Conservation (phyloP, 2,329 filamentous ascomycete species). For the Ophiostoma himal-ulmi region DNA sequence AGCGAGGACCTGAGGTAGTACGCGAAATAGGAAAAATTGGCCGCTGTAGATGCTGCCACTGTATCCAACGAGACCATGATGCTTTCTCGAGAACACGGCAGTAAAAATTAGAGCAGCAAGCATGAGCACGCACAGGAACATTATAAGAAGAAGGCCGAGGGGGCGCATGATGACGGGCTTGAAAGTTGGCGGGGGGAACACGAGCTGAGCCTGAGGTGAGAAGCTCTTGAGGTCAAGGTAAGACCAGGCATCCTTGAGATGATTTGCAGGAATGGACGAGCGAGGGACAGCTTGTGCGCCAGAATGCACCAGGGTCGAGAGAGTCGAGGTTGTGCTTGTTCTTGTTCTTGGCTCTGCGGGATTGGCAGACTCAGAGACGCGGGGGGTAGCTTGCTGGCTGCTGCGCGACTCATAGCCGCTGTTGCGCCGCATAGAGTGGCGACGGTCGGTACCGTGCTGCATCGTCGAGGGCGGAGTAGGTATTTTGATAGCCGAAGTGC, state of each 20-base stretch:
- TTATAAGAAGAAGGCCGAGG: conserved; percentile 55
- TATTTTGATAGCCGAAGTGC: conserved; percentile 20
- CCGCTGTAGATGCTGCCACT: conserved; percentile 59
- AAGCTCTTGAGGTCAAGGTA: conserved; percentile 21
- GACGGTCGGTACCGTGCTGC: conserved; percentile 2
- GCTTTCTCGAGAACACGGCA: conserved; percentile 59
- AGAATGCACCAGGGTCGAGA: conserved; percentile 25
- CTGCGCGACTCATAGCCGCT: not conserved
- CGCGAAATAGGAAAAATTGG: conserved; percentile 79
- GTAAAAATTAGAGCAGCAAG: conserved; percentile 65
- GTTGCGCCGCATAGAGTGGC: conserved; percentile 8
- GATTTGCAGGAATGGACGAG: conserved; percentile 14
- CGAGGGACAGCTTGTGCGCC: not conserved
- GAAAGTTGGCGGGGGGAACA: conserved; percentile 50
- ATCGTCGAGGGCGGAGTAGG: not conserved
- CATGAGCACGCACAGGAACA: conserved; percentile 62
- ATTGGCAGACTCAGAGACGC: not conserved
- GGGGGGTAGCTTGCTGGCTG: conserved; percentile 6
- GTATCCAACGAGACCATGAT: conserved; percentile 64
- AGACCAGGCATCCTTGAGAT: conserved; percentile 22
- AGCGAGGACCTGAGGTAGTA: conserved; percentile 73
- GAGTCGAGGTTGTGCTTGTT: conserved; percentile 21
- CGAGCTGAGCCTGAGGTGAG: conserved; percentile 16
- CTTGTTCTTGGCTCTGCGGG: conserved; percentile 5
- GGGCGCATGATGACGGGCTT: conserved; percentile 66